Evolutionary conservation across 2,329 filamentous ascomycete genomes (phyloP).

Genomic region (Penicillium sp.): DNA sequence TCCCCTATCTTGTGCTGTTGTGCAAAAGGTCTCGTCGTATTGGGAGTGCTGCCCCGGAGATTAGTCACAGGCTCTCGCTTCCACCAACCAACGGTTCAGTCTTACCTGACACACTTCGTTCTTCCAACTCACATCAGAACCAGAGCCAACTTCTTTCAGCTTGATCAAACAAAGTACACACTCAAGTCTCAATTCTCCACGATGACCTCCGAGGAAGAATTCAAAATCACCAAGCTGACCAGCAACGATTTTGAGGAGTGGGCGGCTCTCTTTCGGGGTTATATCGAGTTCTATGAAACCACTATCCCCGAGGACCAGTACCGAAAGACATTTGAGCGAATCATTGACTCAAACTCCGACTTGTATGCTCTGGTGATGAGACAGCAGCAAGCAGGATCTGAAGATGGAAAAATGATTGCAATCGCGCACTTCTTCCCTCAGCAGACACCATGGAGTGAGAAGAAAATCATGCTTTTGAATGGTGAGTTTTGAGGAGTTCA

Average conservation of each 20-base stretch:
- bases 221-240: slow-evolving; percentile 6
- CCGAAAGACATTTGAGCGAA: slow-evolving; percentile 8
- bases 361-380: slow-evolving; percentile 8
- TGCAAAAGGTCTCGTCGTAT: neutral
- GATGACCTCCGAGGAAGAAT: neutral
- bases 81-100: neutral
- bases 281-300: slow-evolving; percentile 11
- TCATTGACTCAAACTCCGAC: slow-evolving; percentile 3
- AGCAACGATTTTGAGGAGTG: slow-evolving; percentile 9
- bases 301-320: slow-evolving; percentile 10
- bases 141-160: neutral
- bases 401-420: slow-evolving; percentile 8
- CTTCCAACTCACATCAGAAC: neutral
- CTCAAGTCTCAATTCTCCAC: neutral
- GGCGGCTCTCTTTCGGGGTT: slow-evolving; percentile 5
- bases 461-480: slow-evolving; percentile 11
- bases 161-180: too few species aligned
- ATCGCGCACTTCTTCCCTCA: slow-evolving; percentile 13
- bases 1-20: neutral
- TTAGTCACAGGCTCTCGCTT: neutral
- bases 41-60: neutral
- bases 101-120: neutral
- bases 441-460: slow-evolving; percentile 14
- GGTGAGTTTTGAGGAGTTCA: neutral
- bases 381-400: neutral